Evolutionary conservation across 306 rosid genomes (phyloP), one percentile per base, ranked within the genome.

Genomic region (Medicago arabica): DNA sequence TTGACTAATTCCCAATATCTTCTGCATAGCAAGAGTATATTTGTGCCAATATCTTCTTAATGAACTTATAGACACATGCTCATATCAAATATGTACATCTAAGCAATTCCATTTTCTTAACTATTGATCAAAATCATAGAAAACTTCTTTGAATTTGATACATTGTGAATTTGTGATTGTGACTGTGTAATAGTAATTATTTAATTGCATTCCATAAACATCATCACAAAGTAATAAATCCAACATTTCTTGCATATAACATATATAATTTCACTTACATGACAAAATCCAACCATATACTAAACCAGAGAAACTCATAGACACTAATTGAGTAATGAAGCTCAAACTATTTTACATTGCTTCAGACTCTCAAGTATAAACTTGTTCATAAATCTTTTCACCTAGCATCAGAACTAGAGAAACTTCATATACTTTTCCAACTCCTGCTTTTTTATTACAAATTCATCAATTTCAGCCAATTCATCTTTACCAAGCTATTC

Each of bases 401-500:
- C 2, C 8, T 2, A 18, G 4, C 61, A 28, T 18, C 14, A 70
- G n/a, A 38, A 18, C 40, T 23, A 21, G 15, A 55, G 2, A 23
- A 38, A 25, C 8, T 57, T 21, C 34, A 81, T 14, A 47, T 8
- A 16, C 49, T 46, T 77, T 55, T 77, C 78, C 64, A 84, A 25
- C 34, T 84, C 85, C 50, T 68, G 73, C 54, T 54, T 67, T 83
- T 62, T 84, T 40, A 44, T 71, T 41, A 77, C 87, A 63, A 84
- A 77, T 43, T 84, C 87, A 7, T 81, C 83, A 23, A 34, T 58
- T 47, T 81, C 87, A 43, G 87, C 87, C 80, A 80, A 73, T 19
- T 81, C 78, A 47, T 84, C 81, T 12, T 75, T 54, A 0, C 81
- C 87, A 17, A 84, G 71, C 87, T 85, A 80, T 17, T 84, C 83